Percentiles rank a stretch among this genome's conserved stretches.
phyloP scores from a whole-genome alignment of 371 early-diverging fungal species.

The Mortierella sp. region DNA sequence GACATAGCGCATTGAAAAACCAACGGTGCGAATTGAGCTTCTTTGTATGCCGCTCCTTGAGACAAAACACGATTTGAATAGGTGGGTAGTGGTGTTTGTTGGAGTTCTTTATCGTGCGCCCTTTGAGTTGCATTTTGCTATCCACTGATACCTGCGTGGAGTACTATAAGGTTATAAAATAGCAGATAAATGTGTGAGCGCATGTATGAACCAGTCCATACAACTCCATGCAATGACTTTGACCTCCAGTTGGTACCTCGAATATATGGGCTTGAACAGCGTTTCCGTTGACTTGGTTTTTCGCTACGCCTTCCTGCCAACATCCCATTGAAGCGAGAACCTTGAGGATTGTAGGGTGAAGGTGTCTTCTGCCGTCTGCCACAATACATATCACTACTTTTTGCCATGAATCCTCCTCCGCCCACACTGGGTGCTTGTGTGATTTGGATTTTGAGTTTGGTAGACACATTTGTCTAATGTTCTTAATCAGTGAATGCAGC shows the following conservation, averaged over 20 bases:
- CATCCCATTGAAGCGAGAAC: constrained; percentile 89
- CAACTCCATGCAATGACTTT: neutral
- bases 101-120: constrained; percentile 56
- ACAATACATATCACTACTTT: constrained; percentile 92
- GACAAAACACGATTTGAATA: constrained; percentile 89
- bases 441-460: constrained; percentile 74
- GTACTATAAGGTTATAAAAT: constrained; percentile 71
- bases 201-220: neutral
- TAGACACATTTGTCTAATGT: constrained; percentile 67
- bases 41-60: constrained; percentile 90
- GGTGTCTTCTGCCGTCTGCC: constrained; percentile 80
- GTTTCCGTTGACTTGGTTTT: constrained; percentile 69
- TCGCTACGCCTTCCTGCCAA: constrained; percentile 93
- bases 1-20: constrained; percentile 95
- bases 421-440: constrained; percentile 79
- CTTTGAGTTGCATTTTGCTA: constrained; percentile 70
- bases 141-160: constrained; percentile 87
- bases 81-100: constrained; percentile 84
- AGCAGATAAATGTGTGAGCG: neutral
- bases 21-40: constrained; percentile 98
- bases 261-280: constrained; percentile 81
- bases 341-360: constrained; percentile 81
- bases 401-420: constrained; percentile 90
- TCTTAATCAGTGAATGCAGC: constrained; percentile 85
- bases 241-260: constrained; percentile 31